Evolutionary conservation across 352 stramenopile species (phyloP), one percentile per base, ranked within the genome.

Genomic region (Aphanomyces euteiches): DNA sequence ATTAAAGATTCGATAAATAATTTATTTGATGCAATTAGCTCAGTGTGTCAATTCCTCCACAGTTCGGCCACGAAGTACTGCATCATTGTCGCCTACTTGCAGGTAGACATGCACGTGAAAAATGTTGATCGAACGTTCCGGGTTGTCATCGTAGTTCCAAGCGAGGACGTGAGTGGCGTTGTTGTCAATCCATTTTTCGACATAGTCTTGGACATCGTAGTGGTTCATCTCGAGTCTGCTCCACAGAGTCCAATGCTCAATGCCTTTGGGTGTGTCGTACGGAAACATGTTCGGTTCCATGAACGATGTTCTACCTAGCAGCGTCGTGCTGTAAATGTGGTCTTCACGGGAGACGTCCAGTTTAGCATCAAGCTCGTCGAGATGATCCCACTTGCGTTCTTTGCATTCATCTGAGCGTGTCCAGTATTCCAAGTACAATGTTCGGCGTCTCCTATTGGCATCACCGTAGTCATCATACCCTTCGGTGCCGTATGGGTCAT

Each of bases 91-190:
- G 7, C 73, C 67, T 48, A 93, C 85, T 79, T 93, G 87, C 50
- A 95, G 80, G 75, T 93, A 95, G 72, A 95, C 87, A 77, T 95
- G 87, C n/a, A 95, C 87, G 72, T 95, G 87, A 77, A 93, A 95
- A 72, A 95, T 93, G 71, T 92, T 80, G 82, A 95, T 95, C 4
- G 87, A 95, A 36, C 87, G 84, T 72, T 95, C 85, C 56, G 85
- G 83, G 65, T 95, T 95, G 76, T 95, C 87, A 75, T 95, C 87
- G 74, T 95, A 95, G 77, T 95, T 95, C 87, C 87, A 95, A 21
- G 75, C 70, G 47, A 79, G 65, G 19, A 93, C 84, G 61, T 92
- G 84, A 6, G 84, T 83, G 13, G 87, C 87, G 54, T 95, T 93
- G 17, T 84, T 83, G 50, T 93, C 82, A 66, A 95, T 95, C 87